Percentiles rank a stretch among this genome's conserved stretches.
Conservation (phyloP, 2,329 filamentous ascomycete genomes). For the Neopestalotiopsis rosae region DNA sequence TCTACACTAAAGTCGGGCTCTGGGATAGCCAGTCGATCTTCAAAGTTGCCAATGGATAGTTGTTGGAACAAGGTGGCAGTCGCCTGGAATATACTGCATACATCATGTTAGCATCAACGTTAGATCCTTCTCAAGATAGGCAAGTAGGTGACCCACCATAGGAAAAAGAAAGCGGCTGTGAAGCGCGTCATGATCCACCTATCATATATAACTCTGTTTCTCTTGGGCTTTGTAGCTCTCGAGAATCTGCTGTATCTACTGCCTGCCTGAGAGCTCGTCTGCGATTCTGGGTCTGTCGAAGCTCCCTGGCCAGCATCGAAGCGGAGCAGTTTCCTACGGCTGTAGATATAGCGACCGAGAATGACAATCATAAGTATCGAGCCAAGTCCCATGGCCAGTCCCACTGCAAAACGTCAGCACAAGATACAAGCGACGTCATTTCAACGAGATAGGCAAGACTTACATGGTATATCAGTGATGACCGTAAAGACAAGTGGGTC, state of each 20-base stretch:
- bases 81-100: slow-evolving; percentile 19
- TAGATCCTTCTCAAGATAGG: neutral
- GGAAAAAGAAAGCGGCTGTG: slow-evolving; percentile 22
- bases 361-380: slow-evolving; percentile 24
- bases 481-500: slow-evolving; percentile 24
- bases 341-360: slow-evolving; percentile 23
- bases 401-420: neutral
- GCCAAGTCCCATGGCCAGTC: slow-evolving; percentile 22
- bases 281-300: slow-evolving; percentile 3
- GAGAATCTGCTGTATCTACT: slow-evolving; percentile 2
- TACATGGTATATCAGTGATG: slow-evolving; percentile 29
- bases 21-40: neutral
- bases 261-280: neutral
- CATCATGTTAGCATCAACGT: neutral
- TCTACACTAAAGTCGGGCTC: slow-evolving; percentile 25
- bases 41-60: slow-evolving; percentile 14
- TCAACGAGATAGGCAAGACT: slow-evolving; percentile 12
- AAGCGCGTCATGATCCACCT: slow-evolving; percentile 26
- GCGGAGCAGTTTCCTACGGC: slow-evolving; percentile 19
- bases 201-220: slow-evolving; percentile 22
- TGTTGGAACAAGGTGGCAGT: slow-evolving; percentile 22
- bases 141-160: slow-evolving; percentile 17
- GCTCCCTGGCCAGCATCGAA: slow-evolving; percentile 16
- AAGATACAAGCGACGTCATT: neutral
- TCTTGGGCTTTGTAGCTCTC: neutral